phyloP scores from a whole-genome alignment of 2,329 filamentous ascomycete species.

The Dryadomyces sulphureus region DNA sequence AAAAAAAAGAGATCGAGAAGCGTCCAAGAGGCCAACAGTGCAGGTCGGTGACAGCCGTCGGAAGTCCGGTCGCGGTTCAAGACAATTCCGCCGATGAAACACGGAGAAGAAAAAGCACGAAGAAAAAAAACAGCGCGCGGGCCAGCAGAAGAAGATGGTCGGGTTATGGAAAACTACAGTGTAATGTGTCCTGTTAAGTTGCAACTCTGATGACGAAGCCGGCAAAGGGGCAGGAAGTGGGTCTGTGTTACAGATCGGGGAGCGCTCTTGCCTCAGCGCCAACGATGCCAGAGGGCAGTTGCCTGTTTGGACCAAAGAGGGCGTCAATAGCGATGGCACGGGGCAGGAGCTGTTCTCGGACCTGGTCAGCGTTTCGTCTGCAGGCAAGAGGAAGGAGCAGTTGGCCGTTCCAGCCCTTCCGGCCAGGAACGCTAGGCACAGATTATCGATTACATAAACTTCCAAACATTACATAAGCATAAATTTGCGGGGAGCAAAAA shows the following conservation, averaged over 20 bases:
- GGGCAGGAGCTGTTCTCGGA: too few species aligned
- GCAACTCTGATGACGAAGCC: background rate
- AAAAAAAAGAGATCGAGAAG: background rate
- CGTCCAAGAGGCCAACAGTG: too few species aligned
- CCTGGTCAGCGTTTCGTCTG: too few species aligned
- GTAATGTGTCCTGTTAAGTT: background rate
- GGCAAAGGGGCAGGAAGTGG: background rate
- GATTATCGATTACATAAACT: background rate
- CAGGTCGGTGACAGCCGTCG: too few species aligned
- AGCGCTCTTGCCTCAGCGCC: background rate
- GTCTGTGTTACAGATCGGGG: background rate
- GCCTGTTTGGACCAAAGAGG: too few species aligned
- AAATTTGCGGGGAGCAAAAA: conserved; percentile 35
- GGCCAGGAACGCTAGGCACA: too few species aligned
- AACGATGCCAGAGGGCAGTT: too few species aligned
- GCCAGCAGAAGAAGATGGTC: background rate
- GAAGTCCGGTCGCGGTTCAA: too few species aligned
- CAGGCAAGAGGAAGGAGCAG: too few species aligned
- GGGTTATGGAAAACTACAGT: background rate
- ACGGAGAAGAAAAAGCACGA: background rate
- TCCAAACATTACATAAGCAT: background rate
- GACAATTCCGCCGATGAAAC: too few species aligned
- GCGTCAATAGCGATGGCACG: too few species aligned
- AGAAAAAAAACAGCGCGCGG: background rate
- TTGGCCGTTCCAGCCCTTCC: too few species aligned